These are phyloP conservation scores for Hemerocallis citrina DNA, from an alignment of 106 monocot genomes.

Conservation along the genomic window DNA sequence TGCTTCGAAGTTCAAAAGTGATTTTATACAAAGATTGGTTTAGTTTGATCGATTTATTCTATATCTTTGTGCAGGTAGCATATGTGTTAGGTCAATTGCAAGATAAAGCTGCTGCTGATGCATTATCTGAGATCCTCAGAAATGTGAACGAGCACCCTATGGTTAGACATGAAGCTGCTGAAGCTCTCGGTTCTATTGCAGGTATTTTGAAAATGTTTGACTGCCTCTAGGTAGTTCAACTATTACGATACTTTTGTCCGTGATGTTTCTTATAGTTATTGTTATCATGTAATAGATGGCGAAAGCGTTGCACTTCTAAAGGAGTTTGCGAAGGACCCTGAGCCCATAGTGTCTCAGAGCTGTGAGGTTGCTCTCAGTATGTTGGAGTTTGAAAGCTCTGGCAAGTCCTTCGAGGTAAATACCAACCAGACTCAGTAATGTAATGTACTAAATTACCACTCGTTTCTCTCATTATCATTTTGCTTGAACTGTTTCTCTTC, in stretches of 20 bases:
- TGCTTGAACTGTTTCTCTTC: neutral
- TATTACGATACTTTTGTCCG: too few relatives aligned
- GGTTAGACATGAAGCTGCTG: constrained; percentile 99
- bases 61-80: constrained; percentile 51
- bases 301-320: constrained; percentile 46
- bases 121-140: constrained; percentile 57
- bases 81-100: constrained; percentile 96
- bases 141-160: constrained; percentile 90
- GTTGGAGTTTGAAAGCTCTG: constrained; percentile 58
- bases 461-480: neutral
- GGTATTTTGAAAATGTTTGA: constrained; percentile 25
- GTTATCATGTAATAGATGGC: constrained; percentile 19
- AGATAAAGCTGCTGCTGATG: constrained; percentile 59
- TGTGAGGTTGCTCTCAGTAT: constrained; percentile 73
- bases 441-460: too few relatives aligned
- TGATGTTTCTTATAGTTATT: neutral
- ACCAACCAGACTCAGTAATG: neutral
- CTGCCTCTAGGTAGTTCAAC: neutral
- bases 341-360: constrained; percentile 70
- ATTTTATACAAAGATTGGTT: too few relatives aligned
- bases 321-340: constrained; percentile 50
- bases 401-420: constrained; percentile 66
- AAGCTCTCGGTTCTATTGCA: constrained; percentile 99
- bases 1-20: too few relatives aligned
- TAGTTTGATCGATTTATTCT: too few relatives aligned